Conservation (phyloP, 2,329 filamentous ascomycete genomes). For the Sarocladium oryzae region DNA sequence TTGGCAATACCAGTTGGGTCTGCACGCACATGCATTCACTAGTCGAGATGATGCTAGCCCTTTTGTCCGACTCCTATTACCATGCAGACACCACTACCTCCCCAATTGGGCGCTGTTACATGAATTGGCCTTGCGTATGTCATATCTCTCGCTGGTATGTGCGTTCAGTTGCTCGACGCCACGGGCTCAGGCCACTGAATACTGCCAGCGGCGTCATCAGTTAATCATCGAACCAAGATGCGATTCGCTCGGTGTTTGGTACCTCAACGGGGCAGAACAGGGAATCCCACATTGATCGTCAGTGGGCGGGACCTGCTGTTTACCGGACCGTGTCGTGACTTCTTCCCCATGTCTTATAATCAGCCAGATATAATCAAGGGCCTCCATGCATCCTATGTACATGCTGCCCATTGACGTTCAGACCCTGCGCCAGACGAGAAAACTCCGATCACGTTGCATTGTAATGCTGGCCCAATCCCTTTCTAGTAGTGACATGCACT, state of each 20-base stretch:
- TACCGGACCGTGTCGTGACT: neutral
- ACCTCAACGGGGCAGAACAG: neutral
- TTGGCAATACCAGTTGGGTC: no score
- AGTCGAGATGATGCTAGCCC: no score
- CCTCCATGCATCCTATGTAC: neutral
- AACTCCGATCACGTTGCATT: neutral
- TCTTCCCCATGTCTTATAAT: slow-evolving; percentile 3
- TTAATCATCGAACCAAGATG: neutral
- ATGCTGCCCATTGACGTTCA: neutral
- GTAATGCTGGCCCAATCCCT: no score
- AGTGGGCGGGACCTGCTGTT: neutral
- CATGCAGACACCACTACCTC: no score
- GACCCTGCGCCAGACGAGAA: neutral
- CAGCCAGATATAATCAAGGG: neutral
- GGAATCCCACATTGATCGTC: slow-evolving; percentile 5
- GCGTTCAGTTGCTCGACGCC: no score
- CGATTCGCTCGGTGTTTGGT: slow-evolving; percentile 3
- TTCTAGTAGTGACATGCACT: neutral
- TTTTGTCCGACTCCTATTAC: no score
- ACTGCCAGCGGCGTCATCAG: neutral
- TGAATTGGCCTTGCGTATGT: no score
- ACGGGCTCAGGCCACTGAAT: neutral
- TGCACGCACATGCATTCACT: no score
- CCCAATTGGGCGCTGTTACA: no score
- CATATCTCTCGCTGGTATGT: no score